Evolutionary conservation across 192 early-diverging fungal species (phyloP), one percentile per base, ranked within the genome.

Genomic region (Chytriomyces hyalinus): DNA sequence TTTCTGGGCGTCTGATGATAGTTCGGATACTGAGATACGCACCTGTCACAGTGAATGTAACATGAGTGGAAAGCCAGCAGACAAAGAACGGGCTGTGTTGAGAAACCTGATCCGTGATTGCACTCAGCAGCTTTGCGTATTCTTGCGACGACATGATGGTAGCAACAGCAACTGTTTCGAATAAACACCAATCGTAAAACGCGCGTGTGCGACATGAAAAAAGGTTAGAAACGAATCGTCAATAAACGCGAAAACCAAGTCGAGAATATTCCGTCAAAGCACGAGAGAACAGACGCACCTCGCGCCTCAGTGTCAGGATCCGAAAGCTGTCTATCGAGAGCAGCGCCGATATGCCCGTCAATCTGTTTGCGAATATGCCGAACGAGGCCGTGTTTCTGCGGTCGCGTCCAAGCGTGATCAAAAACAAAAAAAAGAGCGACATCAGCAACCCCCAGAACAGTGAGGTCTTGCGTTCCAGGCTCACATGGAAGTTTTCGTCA

Each of bases 401-500:
- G 62, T 3, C 26, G 10, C 15, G 60, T 11, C 22, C n/a, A 44
- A n/a, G 63, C 43, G 11, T 20, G 9, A n/a, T 44, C 0, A 60
- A n/a, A 36, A 36, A 36, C 22, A 57, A n/a, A 49, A 26, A 51
- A 17, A 50, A 11, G 66, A 6, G 67, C 22, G 22, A 20, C 36
- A 36, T 17, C 68, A 10, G 44, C 45, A 22, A 65, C 17, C 6
- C 63, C 10, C 47, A 73, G n/a, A 7, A 13, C 1, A 28, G 63
- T 4, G n/a, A n/a, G 5, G 20, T 46, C 20, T 17, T 57, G 13
- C 44, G 24, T 24, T 65, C 8, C 20, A 28, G 7, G 5, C 80
- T 50, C 72, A 85, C 84, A 65, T 86, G 82, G 62, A 86, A 86
- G 71, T 80, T 76, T 71, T 86, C 82, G 74, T 86, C 84, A 9